Base-by-base conservation (phyloP, 805 yeast genomes). In the Ogataea wickerhamii region DNA sequence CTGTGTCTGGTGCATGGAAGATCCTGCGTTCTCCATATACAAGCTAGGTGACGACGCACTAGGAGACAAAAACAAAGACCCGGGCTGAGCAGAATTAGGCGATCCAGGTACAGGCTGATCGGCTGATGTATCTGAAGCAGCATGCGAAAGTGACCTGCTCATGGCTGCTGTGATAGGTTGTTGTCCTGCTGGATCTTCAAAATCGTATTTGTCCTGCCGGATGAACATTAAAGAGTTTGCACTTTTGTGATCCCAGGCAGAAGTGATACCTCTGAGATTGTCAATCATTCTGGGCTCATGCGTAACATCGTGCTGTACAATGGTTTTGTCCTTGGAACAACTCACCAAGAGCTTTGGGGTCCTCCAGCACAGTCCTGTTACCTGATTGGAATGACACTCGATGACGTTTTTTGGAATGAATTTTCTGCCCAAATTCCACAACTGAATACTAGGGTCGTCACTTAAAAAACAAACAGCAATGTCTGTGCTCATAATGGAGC, bases 391-490 rank as follows among this genome's bases (percentile, higher is more conserved):
- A 48, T 80, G 85, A 6, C 61, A 52, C 37, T 71, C 76, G 20
- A 78, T 57, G 4, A 71, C 66, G 45, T 72, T 66, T 28, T 71
- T 70, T 1, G 97, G 96, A 17, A 88, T 73, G 53, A 73, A 82
- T 47, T 80, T 84, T 45, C 96, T 67, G 25, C 71, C 71, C 35
- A 87, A 66, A 29, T 79, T 80, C 73, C 85, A 87, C 4, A 87
- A 71, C 34, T 82, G 78, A 5, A 84, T 70, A 21, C 76, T 73
- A 2, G 83, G 74, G 50, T 83, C 94, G 51, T 83, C 88, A 34
- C 80, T 81, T 48, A 83, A 62, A 39, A 80, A 82, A 55, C 82
- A 81, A 26, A 82, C 71, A 0, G 94, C 95, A 44, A 87, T 69
- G 48, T 81, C 82, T 12, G 87, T 77, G 41, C 74, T 74, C 45